Conservation (phyloP, 1,139 yeast species). For the Blastobotrys indianensis region DNA sequence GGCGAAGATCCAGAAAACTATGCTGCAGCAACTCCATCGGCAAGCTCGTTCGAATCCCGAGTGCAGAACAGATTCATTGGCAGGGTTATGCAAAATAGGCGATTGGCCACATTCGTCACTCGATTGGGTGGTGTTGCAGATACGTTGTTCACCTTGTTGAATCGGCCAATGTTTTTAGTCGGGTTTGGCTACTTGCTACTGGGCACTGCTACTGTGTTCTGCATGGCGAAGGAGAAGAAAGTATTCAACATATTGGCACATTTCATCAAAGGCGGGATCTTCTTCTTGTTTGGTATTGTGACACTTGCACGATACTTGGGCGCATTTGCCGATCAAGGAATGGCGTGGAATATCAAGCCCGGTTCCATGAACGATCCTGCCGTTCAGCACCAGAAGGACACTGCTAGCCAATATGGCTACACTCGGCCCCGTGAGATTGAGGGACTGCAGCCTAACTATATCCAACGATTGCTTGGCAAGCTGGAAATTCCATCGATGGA, state of each 20-base stretch:
- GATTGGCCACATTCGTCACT: constrained; percentile 32
- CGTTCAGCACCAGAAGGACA: not conserved
- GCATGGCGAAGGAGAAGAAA: constrained; percentile 58
- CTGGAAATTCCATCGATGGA: constrained; percentile 54
- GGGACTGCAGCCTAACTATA: constrained; percentile 7
- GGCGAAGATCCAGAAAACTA: not conserved
- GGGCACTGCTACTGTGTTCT: constrained; percentile 69
- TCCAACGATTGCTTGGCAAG: constrained; percentile 8
- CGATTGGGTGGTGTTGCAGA: constrained; percentile 37
- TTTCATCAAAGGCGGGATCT: constrained; percentile 92
- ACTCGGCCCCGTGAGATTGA: not conserved
- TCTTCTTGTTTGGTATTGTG: constrained; percentile 66
- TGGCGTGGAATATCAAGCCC: constrained; percentile 80
- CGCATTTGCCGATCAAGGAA: constrained; percentile 64
- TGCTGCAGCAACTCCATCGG: not conserved
- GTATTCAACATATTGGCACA: constrained; percentile 88
- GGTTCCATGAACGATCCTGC: constrained; percentile 11
- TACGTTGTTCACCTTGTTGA: constrained; percentile 47
- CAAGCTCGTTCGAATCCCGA: constrained; percentile 10
- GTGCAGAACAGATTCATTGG: constrained; percentile 22
- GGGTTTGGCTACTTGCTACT: constrained; percentile 58
- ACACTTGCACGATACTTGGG: constrained; percentile 85
- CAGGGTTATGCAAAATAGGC: constrained; percentile 25
- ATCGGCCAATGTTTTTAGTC: constrained; percentile 61
- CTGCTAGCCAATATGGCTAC: not conserved